Evolutionary conservation across 176 grass and related monocot genomes (phyloP).

Genomic region (Aegilops tauschii): DNA sequence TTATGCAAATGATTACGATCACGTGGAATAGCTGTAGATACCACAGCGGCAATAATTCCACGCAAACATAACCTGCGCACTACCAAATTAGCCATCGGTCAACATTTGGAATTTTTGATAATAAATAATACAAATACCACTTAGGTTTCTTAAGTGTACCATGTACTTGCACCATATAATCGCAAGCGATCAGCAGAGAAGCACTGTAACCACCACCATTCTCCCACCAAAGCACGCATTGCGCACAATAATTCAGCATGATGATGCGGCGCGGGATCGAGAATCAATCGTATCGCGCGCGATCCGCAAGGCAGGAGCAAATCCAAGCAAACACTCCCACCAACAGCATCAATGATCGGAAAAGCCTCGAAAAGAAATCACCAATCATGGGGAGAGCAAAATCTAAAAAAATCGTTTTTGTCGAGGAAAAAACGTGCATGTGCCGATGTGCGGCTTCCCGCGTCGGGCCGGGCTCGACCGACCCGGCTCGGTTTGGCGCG

Average conservation of each 20-base stretch:
- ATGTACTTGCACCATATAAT: background rate
- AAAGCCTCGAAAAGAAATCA: background rate
- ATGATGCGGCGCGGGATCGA: background rate
- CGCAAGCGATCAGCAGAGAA: background rate
- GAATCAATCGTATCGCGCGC: background rate
- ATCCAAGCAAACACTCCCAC: background rate
- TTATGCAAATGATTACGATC: no score
- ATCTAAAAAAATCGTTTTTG: background rate
- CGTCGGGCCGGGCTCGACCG: background rate
- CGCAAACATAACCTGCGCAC: no score
- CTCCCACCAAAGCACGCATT: background rate
- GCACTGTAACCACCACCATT: background rate
- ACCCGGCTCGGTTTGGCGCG: background rate
- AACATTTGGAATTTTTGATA: no score
- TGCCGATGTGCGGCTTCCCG: background rate
- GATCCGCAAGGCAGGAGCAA: background rate
- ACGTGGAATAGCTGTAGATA: no score
- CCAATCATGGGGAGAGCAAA: background rate
- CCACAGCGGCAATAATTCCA: no score
- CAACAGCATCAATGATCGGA: background rate
- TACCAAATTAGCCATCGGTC: no score
- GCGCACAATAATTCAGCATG: background rate
- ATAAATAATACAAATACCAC: no score
- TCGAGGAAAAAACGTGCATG: background rate
- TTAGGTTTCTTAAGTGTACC: no score